Evolutionary conservation across 495 filamentous ascomycete species (phyloP), one percentile per base, ranked within the genome.

Genomic region (Aspergillus diversus): DNA sequence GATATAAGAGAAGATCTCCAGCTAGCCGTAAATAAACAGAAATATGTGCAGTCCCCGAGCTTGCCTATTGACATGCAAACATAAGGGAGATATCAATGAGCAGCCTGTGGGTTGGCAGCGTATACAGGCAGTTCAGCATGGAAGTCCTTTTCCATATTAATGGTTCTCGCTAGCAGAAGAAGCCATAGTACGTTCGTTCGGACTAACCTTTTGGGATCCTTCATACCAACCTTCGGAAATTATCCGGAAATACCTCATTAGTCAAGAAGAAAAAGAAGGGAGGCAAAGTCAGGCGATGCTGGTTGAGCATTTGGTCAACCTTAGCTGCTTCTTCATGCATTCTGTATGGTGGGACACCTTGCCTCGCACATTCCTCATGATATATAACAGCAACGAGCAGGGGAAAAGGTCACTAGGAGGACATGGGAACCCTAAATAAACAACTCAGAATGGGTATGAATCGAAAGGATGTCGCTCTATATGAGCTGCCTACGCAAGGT

Each of bases 211-310:
- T 42, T 43, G 50, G 39, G 43, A 59, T 59, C 59, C 59, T 63
- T 64, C 66, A 69, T 69, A 69, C 66, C 66, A 69, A 39, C 54
- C 42, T 55, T 59, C 58, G 64, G 58, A 35, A 27, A 16, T 61
- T 53, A 52, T 55, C 55, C 58, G 62, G 57, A 55, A 58, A 65
- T 69, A 58, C 60, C 57, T 47, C 58, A 55, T 49, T 55, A 52
- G 35, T 37, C 35, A 51, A 46, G 47, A n/a, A 13, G 37, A 8
- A 21, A 61, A 37, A 11, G 51, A 57, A 60, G 52, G 56, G 60
- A 39, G 53, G 51, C 12, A 64, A 51, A 65, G 63, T 69, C 66
- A 69, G 66, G 52, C 60, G 66, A 62, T 63, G 55, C 13, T 49
- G 56, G 17, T 43, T 32, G 54, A 32, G 63, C 37, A 54, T 61